Conservation (phyloP, 2,329 filamentous ascomycete genomes). For the Neofusicoccum umdonicola region DNA sequence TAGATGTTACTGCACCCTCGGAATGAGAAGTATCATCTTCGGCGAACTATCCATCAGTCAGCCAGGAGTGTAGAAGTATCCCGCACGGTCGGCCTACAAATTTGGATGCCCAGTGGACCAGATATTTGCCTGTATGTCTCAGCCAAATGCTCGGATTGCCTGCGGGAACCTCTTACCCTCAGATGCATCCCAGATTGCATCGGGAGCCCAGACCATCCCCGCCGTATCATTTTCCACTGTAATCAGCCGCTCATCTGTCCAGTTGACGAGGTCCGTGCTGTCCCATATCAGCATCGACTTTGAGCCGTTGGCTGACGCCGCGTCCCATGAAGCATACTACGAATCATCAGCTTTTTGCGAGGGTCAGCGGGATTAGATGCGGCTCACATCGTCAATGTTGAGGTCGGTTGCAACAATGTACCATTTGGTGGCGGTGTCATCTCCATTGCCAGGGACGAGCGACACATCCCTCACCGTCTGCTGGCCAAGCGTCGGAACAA, state of each 20-base stretch:
- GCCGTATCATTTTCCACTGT: slow-evolving; percentile 19
- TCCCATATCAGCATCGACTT: slow-evolving; percentile 20
- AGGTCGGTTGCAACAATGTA: slow-evolving; percentile 17
- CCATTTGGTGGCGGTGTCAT: slow-evolving; percentile 16
- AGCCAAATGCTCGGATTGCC: neutral
- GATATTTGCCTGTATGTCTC: neutral
- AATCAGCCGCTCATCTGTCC: slow-evolving; percentile 18
- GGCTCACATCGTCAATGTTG: neutral
- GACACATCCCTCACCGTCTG: slow-evolving; percentile 21
- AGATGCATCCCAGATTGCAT: slow-evolving; percentile 18
- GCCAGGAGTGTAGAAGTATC: neutral
- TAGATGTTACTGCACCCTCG: slow-evolving; percentile 14
- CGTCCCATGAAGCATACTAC: slow-evolving; percentile 19
- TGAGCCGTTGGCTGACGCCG: slow-evolving; percentile 17
- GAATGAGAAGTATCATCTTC: slow-evolving; percentile 11
- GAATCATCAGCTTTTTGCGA: slow-evolving; percentile 10
- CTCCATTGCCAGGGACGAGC: slow-evolving; percentile 6
- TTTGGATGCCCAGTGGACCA: slow-evolving; percentile 16
- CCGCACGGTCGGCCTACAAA: slow-evolving; percentile 15
- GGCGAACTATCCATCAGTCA: slow-evolving; percentile 13
- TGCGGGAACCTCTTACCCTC: neutral
- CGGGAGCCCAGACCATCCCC: slow-evolving; percentile 21
- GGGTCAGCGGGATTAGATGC: too few species aligned
- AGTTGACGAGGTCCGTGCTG: slow-evolving; percentile 18
- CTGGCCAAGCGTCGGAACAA: slow-evolving; percentile 19